Evolutionary conservation across 306 rosid species (phyloP).

Genomic region (Malus orientalis): DNA sequence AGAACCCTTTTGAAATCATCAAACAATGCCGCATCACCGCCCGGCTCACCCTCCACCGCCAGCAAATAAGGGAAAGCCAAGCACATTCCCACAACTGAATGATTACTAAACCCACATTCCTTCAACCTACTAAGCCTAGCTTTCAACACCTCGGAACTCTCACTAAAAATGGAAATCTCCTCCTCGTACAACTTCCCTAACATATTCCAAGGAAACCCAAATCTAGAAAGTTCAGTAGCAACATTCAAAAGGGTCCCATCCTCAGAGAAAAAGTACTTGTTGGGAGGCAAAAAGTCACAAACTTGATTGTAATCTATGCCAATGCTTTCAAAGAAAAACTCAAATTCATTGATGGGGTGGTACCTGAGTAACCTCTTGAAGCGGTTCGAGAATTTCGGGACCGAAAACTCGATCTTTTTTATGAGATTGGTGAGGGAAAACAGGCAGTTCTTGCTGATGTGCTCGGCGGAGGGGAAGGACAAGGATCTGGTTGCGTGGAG

Average conservation of each 20-base stretch:
- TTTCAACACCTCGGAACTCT: constrained; percentile 27
- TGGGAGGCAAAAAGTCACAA: constrained; percentile 29
- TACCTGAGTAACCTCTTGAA: constrained; percentile 56
- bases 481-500: constrained; percentile 58
- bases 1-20: constrained; percentile 39
- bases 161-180: constrained; percentile 34
- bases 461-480: constrained; percentile 61
- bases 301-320: constrained; percentile 41
- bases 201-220: constrained; percentile 79
- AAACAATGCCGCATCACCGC: constrained; percentile 30
- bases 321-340: constrained; percentile 80
- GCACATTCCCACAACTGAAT: constrained; percentile 50
- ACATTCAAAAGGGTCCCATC: constrained; percentile 44
- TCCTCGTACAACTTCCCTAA: constrained; percentile 52
- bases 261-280: constrained; percentile 64
- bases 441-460: constrained; percentile 43
- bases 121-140: constrained; percentile 36
- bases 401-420: constrained; percentile 30
- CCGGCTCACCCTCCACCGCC: constrained; percentile 17
- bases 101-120: constrained; percentile 42
- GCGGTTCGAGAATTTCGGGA: constrained; percentile 24
- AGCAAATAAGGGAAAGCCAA: constrained; percentile 63
- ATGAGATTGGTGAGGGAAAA: constrained; percentile 44
- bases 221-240: constrained; percentile 50
- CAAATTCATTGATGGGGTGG: constrained; percentile 76